A percentile compares a stretch with the other conserved stretches of the same genome.
Conservation (phyloP, 164 flowering plant genomes). For the Buxus sempervirens region DNA sequence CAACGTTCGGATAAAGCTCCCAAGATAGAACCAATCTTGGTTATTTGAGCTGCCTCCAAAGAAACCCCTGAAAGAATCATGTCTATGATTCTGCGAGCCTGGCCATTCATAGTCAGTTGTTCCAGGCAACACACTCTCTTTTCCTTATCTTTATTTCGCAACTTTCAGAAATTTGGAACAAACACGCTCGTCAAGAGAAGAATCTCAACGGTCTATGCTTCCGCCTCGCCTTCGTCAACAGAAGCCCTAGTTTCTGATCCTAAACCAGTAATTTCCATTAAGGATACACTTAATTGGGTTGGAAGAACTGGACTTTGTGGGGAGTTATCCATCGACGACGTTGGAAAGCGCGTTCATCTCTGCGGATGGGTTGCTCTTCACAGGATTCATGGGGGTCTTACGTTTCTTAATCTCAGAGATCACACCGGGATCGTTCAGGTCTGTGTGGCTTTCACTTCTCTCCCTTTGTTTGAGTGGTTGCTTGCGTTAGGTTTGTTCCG, state of each 20-base stretch:
- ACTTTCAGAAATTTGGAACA: conserved; percentile 12
- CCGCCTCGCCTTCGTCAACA: conserved; percentile 24
- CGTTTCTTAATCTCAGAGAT: conserved; percentile 85
- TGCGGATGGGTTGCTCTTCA: conserved; percentile 99
- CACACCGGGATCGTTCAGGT: conserved; percentile 91
- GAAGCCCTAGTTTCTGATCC: conserved; percentile 26
- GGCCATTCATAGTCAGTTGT: conserved; percentile 26
- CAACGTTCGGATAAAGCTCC: too few species aligned
- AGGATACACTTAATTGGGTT: conserved; percentile 64
- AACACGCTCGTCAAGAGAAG: conserved; percentile 8
- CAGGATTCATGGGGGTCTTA: conserved; percentile 85
- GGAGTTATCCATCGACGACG: conserved; percentile 49
- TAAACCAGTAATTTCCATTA: conserved; percentile 13
- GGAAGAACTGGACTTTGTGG: conserved; percentile 64
- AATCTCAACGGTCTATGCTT: conserved; percentile 12
- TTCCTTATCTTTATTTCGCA: conserved; percentile 14
- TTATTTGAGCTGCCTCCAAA: too few species aligned
- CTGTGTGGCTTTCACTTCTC: background rate
- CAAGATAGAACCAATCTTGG: too few species aligned
- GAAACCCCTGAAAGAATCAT: background rate
- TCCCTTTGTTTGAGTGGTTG: background rate
- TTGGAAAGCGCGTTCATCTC: conserved; percentile 70
- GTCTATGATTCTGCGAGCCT: conserved; percentile 25
- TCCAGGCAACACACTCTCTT: conserved; percentile 17
- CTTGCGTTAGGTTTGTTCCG: too few species aligned